These are phyloP conservation scores for Sphagnum magellanicum DNA, from an alignment of 228 moss, liverwort and hornwort species.

Conservation along the genomic window DNA sequence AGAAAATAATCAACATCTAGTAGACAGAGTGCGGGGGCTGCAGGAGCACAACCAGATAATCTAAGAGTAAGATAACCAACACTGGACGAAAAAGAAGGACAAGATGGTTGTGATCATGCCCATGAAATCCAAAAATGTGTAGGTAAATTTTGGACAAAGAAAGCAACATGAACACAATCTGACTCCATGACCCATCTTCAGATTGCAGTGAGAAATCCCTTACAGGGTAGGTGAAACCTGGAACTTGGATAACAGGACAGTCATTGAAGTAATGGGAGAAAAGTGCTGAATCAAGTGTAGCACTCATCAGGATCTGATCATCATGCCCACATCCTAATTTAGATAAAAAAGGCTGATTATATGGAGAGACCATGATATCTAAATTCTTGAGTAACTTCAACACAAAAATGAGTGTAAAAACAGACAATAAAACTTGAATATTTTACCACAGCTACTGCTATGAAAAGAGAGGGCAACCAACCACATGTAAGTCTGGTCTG, in stretches of 20 bases:
- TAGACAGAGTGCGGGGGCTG: neutral
- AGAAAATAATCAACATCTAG: neutral
- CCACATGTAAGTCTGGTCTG: constrained; percentile 85
- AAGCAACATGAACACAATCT: neutral
- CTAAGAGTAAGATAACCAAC: too few species aligned
- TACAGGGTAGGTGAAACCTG: constrained; percentile 96
- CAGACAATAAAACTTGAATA: too few species aligned
- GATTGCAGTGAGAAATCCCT: constrained; percentile 8
- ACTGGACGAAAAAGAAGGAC: neutral
- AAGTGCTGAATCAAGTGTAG: constrained; percentile 81
- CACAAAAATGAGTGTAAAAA: too few species aligned
- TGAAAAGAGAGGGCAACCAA: constrained; percentile 27
- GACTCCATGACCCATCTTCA: neutral
- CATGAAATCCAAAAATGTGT: too few species aligned
- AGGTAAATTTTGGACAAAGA: too few species aligned
- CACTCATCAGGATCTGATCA: constrained; percentile 93
- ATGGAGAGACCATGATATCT: too few species aligned
- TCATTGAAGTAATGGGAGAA: constrained; percentile 82
- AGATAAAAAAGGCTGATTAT: too few species aligned
- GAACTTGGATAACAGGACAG: constrained; percentile 84
- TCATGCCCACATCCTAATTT: neutral
- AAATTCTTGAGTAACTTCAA: too few species aligned
- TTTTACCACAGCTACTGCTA: neutral
- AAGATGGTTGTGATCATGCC: too few species aligned
- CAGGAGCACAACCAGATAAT: too few species aligned